Evolutionary conservation across 169 alveolate genomes (phyloP).

Genomic region (Eimeria acervulina): DNA sequence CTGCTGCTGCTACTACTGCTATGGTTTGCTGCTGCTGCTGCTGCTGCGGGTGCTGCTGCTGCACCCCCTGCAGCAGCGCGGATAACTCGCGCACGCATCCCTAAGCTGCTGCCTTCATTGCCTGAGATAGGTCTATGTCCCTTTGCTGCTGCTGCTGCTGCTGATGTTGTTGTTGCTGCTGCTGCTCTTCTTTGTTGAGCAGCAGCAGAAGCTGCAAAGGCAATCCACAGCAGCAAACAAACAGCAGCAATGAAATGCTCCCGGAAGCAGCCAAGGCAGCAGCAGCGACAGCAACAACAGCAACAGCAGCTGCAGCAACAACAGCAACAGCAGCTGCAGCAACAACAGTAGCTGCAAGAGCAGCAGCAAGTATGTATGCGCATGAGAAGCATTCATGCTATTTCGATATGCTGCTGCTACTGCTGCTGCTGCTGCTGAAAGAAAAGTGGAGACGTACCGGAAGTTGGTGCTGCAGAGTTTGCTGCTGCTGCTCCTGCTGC

Average conservation of each 20-base stretch:
- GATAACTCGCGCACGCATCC: not conserved
- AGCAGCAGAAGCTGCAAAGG: constrained; percentile 26
- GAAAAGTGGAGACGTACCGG: not conserved
- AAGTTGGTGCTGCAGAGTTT: not conserved
- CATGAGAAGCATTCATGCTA: not conserved
- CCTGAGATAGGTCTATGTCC: not conserved
- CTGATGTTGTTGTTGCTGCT: constrained; percentile 8
- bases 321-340: not conserved
- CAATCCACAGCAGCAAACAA: not conserved
- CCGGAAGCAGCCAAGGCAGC: too few species aligned
- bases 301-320: too few species aligned
- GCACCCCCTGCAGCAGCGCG: constrained; percentile 12
- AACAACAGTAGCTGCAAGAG: not conserved
- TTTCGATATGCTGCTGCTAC: not conserved
- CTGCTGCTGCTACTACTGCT: not conserved
- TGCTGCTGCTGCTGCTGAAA: not conserved
- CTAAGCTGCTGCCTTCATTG: not conserved
- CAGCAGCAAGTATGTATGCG: not conserved
- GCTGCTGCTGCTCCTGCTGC: not conserved
- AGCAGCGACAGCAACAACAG: too few species aligned
- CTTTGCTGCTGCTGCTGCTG: not conserved
- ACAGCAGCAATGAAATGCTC: too few species aligned
- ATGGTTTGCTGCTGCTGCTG: not conserved
- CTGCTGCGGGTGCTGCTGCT: not conserved
- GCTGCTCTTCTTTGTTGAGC: constrained; percentile 27